Evolutionary conservation across 225 moss, liverwort and hornwort genomes (phyloP), one percentile per base, ranked within the genome.

Genomic region (Straminergon stramineum): DNA sequence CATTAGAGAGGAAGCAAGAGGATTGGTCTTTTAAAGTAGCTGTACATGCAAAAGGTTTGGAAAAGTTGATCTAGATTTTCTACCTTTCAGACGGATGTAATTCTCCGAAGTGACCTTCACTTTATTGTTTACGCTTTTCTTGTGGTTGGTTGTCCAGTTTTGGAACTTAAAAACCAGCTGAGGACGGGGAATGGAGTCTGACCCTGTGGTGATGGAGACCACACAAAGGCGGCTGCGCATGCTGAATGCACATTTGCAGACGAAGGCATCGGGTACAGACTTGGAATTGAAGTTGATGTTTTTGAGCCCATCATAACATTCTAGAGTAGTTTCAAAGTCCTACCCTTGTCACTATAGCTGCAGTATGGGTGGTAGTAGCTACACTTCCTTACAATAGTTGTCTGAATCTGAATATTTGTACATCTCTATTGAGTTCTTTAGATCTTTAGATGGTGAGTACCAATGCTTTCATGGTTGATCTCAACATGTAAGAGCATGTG

Each of bases 171-270:
- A 61, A 87, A 69, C 11, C 37, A 88, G 57, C 69, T 52, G 69
- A 81, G 76, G 81, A 68, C 66, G 19, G 48, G 68, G 26, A 89
- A 91, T 91, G 91, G 89, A 90, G 89, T 76, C 87, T 60, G 85
- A 85, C 78, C 57, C 79, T 57, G 61, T 73, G 53, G 89, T 86
- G 63, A 87, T 90, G 94, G 91, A 93, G 84, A 87, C 87, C 87
- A 58, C 91, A 67, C 87, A 89, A 87, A 89, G 91, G 89, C 91
- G 92, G 68, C 51, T 92, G 84, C 89, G 75, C 60, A 80, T 92
- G 86, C 75, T 92, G 86, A 92, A 88, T 88, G 88, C 90, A 66
- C 94, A 94, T 85, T 39, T 94, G 89, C 90, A 91, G 81, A 84
- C 87, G 34, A 89, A 83, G 85, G 75, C 89, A 55, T 89, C 79